phyloP scores from a whole-genome alignment of 257 asterid species.

The Prunella vulgaris region DNA sequence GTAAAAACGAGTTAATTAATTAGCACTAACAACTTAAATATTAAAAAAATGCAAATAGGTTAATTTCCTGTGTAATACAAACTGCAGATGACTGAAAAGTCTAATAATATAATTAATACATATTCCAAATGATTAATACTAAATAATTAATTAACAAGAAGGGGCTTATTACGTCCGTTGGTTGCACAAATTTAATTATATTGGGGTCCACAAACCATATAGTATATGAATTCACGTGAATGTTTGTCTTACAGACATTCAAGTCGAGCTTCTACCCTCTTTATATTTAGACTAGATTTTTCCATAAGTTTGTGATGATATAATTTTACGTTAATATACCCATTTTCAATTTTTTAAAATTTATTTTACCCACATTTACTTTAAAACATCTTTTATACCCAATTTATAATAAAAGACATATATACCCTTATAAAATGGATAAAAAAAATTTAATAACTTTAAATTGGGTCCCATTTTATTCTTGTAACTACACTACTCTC shows the following conservation, averaged over 20 bases:
- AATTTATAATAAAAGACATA: too few relatives aligned
- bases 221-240: conserved; percentile 45
- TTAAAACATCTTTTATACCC: too few relatives aligned
- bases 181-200: conserved; percentile 15
- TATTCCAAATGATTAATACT: not conserved
- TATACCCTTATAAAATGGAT: too few relatives aligned
- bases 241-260: conserved; percentile 51
- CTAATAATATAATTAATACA: not conserved
- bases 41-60: not conserved
- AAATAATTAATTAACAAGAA: not conserved
- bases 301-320: not conserved
- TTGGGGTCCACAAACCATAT: conserved; percentile 29
- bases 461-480: too few relatives aligned
- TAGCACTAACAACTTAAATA: not conserved
- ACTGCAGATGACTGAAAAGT: not conserved
- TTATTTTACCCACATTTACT: too few relatives aligned
- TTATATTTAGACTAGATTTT: conserved; percentile 13
- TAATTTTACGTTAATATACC: too few relatives aligned
- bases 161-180: conserved; percentile 16
- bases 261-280: conserved; percentile 28
- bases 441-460: too few relatives aligned
- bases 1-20: not conserved
- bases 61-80: not conserved
- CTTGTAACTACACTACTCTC: too few relatives aligned
- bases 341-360: too few relatives aligned